Evolutionary conservation across 345 rosid genomes (phyloP), one percentile per base, ranked within the genome.

Genomic region (Angophora floribunda): DNA sequence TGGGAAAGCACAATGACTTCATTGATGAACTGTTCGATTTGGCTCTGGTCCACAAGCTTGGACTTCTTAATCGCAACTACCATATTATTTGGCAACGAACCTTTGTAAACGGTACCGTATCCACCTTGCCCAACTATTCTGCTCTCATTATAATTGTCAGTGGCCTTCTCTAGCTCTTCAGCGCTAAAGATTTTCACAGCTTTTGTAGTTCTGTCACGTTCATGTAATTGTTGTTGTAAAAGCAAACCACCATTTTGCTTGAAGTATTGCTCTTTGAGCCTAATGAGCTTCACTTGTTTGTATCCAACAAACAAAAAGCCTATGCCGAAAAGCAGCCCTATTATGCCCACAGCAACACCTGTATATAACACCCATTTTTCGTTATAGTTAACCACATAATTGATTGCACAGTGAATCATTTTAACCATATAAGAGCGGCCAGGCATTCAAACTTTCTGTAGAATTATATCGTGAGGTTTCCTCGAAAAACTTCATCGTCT

Each of bases 61-160:
- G 95, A 92, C 41, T 89, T 94, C 88, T 94, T 94, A n/a, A 93
- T 93, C 21, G 96, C 96, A 7, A 93, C 89, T 0, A 88, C 44
- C 52, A 11, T 82, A 44, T 87, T 89, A 79, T 92, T 93, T 28
- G 87, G 61, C 47, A 92, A 59, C 78, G 87, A 85, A 63, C 95
- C 95, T 75, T 92, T 92, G 90, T 91, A 94, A 7, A 93, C 95
- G 8, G 93, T 93, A 1, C 94, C 94, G 26, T 88, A 91, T 6
- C 94, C 93, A 7, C 95, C 93, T 3, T 87, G 88, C 19, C 94
- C 95, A 32, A 94, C 80, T 50, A 93, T 89, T 86, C 87, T 90
- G 52, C 87, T 91, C 65, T 89, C 88, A 45, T 88, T 86, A 52
- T 87, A 93, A 88, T 91, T 92, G 49, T 93, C 87, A 0, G 95